Evolutionary conservation across 768 basidiomycete species (phyloP).

Genomic region (Suillus decipiens): DNA sequence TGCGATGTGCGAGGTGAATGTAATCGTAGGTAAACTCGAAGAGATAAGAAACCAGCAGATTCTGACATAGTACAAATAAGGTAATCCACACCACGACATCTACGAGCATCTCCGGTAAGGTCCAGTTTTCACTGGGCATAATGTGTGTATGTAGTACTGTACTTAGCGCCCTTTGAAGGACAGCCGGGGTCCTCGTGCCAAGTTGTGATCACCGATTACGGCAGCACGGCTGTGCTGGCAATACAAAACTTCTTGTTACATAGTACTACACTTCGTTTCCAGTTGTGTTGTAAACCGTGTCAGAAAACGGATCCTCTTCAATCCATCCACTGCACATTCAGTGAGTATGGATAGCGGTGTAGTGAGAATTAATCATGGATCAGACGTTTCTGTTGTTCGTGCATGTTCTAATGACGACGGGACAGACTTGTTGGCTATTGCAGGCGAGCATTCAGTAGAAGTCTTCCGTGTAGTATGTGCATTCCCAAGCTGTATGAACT

Average conservation of each 20-base stretch:
- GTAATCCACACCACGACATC: too few species aligned
- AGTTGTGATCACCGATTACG: neutral
- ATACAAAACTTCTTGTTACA: neutral
- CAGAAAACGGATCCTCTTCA: neutral
- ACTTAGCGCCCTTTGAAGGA: neutral
- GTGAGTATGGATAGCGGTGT: conserved; percentile 45
- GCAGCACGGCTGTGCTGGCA: neutral
- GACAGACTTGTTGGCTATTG: conserved; percentile 69
- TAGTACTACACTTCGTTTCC: conserved; percentile 41
- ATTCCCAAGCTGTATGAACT: conserved; percentile 5
- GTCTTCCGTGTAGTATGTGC: conserved; percentile 62
- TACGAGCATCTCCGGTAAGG: too few species aligned
- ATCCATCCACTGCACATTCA: neutral
- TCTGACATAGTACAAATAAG: too few species aligned
- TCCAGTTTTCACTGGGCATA: too few species aligned
- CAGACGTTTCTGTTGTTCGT: conserved; percentile 61
- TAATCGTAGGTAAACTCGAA: too few species aligned
- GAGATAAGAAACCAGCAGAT: too few species aligned
- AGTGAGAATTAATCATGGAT: conserved; percentile 57
- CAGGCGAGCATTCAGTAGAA: conserved; percentile 72
- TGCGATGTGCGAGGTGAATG: too few species aligned
- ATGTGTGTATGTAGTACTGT: too few species aligned
- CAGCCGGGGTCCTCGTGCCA: neutral
- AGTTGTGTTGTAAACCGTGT: conserved; percentile 47
- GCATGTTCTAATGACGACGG: conserved; percentile 65